These are phyloP conservation scores for Blastobotrys illinoisensis DNA, from an alignment of 1,139 yeast species.

Conservation along the genomic window DNA sequence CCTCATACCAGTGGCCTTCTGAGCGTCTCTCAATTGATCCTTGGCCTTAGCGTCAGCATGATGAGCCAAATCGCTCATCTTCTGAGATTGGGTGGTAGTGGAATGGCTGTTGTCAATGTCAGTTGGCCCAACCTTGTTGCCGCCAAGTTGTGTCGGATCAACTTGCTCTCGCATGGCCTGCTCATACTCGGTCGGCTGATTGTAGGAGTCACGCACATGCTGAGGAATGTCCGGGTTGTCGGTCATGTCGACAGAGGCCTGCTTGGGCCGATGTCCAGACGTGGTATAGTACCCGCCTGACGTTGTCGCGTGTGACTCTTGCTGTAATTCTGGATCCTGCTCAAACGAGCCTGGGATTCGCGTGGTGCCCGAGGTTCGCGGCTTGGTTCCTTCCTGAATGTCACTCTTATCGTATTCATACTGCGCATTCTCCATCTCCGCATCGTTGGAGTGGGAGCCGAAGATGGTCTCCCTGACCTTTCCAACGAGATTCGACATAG, in stretches of 20 bases:
- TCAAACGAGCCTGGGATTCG: background rate
- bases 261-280: background rate
- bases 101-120: conserved; percentile 4
- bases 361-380: background rate
- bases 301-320: background rate
- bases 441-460: background rate
- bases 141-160: conserved; percentile 6
- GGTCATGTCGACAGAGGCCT: background rate
- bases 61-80: background rate
- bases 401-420: background rate
- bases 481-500: background rate
- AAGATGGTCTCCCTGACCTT: background rate
- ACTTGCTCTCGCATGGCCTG: conserved; percentile 1
- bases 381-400: background rate
- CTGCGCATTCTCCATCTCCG: background rate
- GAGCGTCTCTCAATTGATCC: background rate
- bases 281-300: background rate
- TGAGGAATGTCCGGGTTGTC: background rate
- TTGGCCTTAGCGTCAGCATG: background rate
- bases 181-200: background rate
- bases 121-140: conserved; percentile 10
- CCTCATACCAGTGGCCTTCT: background rate
- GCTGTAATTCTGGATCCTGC: background rate
- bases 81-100: background rate
- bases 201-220: background rate